phyloP scores from a whole-genome alignment of 2,329 filamentous ascomycete genomes.

The Sporothrix brasiliensis region DNA sequence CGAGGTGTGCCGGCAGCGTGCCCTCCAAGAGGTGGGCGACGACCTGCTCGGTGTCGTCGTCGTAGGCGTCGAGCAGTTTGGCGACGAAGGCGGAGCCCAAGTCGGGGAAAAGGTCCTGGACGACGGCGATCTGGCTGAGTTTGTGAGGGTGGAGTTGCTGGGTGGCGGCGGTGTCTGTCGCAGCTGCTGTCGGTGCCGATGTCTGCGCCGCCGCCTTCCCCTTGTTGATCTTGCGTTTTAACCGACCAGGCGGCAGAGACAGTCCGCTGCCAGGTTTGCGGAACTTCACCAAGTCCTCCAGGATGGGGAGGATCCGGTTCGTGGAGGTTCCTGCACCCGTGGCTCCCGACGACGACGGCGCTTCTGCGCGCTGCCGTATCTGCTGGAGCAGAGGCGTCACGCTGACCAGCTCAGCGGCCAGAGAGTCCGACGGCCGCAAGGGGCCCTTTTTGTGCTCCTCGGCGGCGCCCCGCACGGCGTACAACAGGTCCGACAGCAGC shows the following conservation, averaged over 20 bases:
- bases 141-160: slow-evolving; percentile 71
- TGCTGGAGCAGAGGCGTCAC: slow-evolving; percentile 73
- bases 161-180: not conserved
- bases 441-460: slow-evolving; percentile 63
- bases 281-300: slow-evolving; percentile 63
- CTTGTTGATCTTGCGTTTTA: slow-evolving; percentile 63
- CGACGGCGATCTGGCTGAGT: slow-evolving; percentile 81
- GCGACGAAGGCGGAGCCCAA: slow-evolving; percentile 81
- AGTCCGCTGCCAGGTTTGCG: slow-evolving; percentile 57
- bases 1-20: slow-evolving; percentile 70
- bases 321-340: slow-evolving; percentile 47
- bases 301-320: slow-evolving; percentile 61
- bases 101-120: slow-evolving; percentile 93
- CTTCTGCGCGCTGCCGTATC: slow-evolving; percentile 58
- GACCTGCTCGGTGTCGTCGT: slow-evolving; percentile 75
- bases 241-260: slow-evolving; percentile 53
- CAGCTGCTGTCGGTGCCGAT: too few species aligned
- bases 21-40: slow-evolving; percentile 81
- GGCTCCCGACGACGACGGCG: slow-evolving; percentile 26
- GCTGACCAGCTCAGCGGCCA: slow-evolving; percentile 82
- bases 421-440: slow-evolving; percentile 63
- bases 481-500: slow-evolving; percentile 79
- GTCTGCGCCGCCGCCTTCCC: slow-evolving; percentile 57
- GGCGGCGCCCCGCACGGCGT: slow-evolving; percentile 72
- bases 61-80: slow-evolving; percentile 77